phyloP scores from a whole-genome alignment of 805 yeast genomes.

The Saturnispora zaruensis region DNA sequence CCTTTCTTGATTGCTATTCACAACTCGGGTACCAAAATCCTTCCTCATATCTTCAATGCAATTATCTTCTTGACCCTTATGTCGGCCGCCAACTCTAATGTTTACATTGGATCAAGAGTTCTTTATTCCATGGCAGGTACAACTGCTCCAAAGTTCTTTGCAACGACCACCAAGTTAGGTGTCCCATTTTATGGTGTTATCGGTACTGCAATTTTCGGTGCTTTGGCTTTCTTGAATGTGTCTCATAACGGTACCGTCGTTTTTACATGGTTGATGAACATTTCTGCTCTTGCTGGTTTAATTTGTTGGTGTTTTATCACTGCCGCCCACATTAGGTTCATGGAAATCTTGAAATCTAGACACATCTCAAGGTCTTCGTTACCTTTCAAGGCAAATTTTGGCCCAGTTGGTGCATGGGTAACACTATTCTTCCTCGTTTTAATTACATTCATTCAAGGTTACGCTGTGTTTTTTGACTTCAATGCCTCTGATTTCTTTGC shows the following conservation, averaged over 20 bases:
- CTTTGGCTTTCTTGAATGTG: slow-evolving; percentile 57
- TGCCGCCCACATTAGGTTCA: slow-evolving; percentile 51
- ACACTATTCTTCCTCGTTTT: slow-evolving; percentile 45
- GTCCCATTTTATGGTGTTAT: slow-evolving; percentile 50
- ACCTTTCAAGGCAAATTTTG: slow-evolving; percentile 65
- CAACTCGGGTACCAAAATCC: slow-evolving; percentile 54
- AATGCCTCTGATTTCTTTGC: slow-evolving; percentile 54
- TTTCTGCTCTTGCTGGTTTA: slow-evolving; percentile 53
- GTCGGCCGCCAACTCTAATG: slow-evolving; percentile 70
- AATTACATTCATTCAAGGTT: slow-evolving; percentile 68
- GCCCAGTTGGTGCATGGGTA: slow-evolving; percentile 63
- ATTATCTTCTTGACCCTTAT: slow-evolving; percentile 57
- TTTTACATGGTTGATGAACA: slow-evolving; percentile 56
- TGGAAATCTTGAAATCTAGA: slow-evolving; percentile 35
- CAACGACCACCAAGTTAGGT: slow-evolving; percentile 48
- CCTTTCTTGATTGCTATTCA: slow-evolving; percentile 66
- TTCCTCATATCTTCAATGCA: slow-evolving; percentile 65
- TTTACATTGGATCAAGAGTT: slow-evolving; percentile 63
- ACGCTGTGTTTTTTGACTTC: slow-evolving; percentile 48
- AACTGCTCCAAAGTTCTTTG: slow-evolving; percentile 51
- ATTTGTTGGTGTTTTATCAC: slow-evolving; percentile 56
- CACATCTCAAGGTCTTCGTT: slow-evolving; percentile 58
- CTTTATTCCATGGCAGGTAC: slow-evolving; percentile 50
- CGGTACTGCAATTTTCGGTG: slow-evolving; percentile 45
- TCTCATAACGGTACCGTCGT: slow-evolving; percentile 46